Evolutionary conservation across 352 stramenopile genomes (phyloP).

Genomic region (Chrysophaeum taylorii): DNA sequence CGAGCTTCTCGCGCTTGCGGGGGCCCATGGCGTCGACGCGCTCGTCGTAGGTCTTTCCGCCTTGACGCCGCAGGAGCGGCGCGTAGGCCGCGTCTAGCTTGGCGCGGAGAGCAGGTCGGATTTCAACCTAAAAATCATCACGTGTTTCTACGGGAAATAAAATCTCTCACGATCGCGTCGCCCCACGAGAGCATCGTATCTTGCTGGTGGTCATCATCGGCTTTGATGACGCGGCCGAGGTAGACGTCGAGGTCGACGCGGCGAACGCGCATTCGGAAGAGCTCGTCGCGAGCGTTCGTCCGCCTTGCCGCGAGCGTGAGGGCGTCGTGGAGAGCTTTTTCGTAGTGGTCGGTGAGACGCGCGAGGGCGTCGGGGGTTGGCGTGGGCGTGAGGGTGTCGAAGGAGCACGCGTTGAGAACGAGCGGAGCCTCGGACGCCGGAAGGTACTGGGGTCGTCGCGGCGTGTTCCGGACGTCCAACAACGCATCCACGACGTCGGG

Average conservation of each 20-base stretch:
- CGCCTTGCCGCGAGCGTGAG: slow-evolving; percentile 40
- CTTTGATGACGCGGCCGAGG: slow-evolving; percentile 35
- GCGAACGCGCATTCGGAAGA: slow-evolving; percentile 73
- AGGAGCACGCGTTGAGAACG: slow-evolving; percentile 92
- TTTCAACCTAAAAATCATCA: too few relatives aligned
- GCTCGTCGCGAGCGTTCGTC: slow-evolving; percentile 55
- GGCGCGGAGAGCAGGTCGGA: too few relatives aligned
- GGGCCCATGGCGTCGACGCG: slow-evolving; percentile 58
- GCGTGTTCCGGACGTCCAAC: slow-evolving; percentile 77
- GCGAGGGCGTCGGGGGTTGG: slow-evolving; percentile 1
- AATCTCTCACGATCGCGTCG: too few relatives aligned
- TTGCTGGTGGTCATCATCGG: slow-evolving; percentile 4
- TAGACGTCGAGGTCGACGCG: slow-evolving; percentile 36
- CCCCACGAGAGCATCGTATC: slow-evolving; percentile 44
- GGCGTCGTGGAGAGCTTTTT: slow-evolving; percentile 31
- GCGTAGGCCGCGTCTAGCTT: slow-evolving; percentile 30
- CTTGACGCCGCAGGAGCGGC: slow-evolving; percentile 55
- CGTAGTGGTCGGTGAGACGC: slow-evolving; percentile 7
- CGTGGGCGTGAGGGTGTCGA: slow-evolving; percentile 49
- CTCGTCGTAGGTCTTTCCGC: slow-evolving; percentile 61
- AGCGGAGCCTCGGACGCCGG: slow-evolving; percentile 85
- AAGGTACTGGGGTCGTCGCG: slow-evolving; percentile 72
- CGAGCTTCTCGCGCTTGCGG: slow-evolving; percentile 35
- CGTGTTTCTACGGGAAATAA: too few relatives aligned
- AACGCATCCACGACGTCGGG: slow-evolving; percentile 71